Conservation (phyloP, 164 flowering plant genomes). For the Brasenia schreberi region DNA sequence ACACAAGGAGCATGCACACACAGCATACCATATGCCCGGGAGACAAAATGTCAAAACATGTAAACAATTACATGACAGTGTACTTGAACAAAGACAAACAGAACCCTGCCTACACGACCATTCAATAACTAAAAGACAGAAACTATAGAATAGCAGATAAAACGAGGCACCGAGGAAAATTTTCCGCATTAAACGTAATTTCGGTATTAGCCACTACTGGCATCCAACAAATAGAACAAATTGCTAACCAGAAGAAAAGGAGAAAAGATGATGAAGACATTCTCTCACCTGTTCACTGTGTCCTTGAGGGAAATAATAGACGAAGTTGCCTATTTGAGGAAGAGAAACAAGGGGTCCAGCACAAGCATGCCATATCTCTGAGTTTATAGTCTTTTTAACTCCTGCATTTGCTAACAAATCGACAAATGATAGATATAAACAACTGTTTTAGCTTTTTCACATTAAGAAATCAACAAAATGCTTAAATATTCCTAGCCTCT, state of each 20-base stretch:
- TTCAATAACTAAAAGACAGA: background rate
- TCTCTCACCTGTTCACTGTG: constrained; percentile 90
- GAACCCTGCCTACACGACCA: no score
- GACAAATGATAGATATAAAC: no score
- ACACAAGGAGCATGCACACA: no score
- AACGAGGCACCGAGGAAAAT: no score
- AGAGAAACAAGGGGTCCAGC: constrained; percentile 92
- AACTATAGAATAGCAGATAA: background rate
- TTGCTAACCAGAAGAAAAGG: no score
- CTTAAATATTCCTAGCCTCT: background rate
- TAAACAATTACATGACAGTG: no score
- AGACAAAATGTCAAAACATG: no score
- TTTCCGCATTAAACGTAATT: no score
- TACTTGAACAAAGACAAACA: no score
- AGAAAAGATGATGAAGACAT: background rate
- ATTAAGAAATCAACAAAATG: background rate
- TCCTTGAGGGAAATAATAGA: constrained; percentile 94
- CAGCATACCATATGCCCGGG: no score
- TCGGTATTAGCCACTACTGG: no score
- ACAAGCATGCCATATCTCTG: constrained; percentile 99
- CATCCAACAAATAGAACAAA: no score
- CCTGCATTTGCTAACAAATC: constrained; percentile 21
- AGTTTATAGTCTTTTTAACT: constrained; percentile 44
- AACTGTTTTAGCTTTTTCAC: background rate
- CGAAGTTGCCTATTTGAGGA: constrained; percentile 88